A percentile compares a stretch with the other conserved stretches of the same genome.
Evolutionary conservation across 176 grass and related monocot genomes (phyloP).

Genomic region (Tuctoria greenei): DNA sequence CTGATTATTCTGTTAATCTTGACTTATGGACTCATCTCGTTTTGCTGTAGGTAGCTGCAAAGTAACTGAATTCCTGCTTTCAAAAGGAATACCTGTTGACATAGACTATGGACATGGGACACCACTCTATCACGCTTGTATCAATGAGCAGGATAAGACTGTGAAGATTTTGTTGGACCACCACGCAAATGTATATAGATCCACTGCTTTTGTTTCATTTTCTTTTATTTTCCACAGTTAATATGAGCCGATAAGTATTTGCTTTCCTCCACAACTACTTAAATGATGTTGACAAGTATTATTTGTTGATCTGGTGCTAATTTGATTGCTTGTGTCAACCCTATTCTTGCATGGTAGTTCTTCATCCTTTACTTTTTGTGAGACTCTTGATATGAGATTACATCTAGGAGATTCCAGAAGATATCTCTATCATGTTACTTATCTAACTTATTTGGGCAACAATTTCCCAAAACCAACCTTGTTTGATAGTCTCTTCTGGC

Average conservation of each 20-base stretch:
- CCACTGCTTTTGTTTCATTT: neutral
- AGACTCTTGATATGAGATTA: too few species aligned
- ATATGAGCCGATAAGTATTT: neutral
- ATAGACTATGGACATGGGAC: constrained; percentile 33
- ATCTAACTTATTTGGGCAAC: too few species aligned
- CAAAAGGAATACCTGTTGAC: constrained; percentile 33
- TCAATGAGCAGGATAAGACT: constrained; percentile 26
- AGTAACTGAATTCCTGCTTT: constrained; percentile 32
- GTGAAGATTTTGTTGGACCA: constrained; percentile 42
- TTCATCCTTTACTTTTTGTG: too few species aligned
- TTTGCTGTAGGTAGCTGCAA: constrained; percentile 21
- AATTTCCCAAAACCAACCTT: too few species aligned
- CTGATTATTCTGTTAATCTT: neutral
- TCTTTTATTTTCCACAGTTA: neutral
- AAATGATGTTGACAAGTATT: neutral
- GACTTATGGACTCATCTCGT: neutral
- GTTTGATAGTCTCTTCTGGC: too few species aligned
- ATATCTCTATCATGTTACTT: too few species aligned
- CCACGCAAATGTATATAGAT: constrained; percentile 28
- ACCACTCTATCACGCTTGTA: constrained; percentile 14
- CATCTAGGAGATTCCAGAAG: too few species aligned
- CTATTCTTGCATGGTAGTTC: too few species aligned
- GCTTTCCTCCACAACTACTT: neutral
- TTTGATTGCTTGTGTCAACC: too few species aligned
- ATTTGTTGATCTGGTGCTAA: neutral